These are phyloP conservation scores for Waltergamsia citrina DNA, from an alignment of 2,329 filamentous ascomycete species.

Conservation along the genomic window DNA sequence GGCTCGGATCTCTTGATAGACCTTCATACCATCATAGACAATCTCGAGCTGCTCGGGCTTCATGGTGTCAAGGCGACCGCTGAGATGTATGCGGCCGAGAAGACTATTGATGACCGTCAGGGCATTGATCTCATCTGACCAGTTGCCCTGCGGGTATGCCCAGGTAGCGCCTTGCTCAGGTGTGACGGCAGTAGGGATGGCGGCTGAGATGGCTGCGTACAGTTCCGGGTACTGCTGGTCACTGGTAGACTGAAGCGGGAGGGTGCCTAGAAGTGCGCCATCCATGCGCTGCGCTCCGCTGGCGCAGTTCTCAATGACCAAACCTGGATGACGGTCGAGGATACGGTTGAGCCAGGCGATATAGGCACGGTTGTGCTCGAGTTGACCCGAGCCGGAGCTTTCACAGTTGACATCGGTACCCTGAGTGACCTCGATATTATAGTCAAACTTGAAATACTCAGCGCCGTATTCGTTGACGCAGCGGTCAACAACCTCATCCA, in stretches of 20 bases:
- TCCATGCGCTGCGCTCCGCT: conserved; percentile 24
- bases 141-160: conserved; percentile 23
- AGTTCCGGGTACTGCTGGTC: conserved; percentile 21
- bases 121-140: conserved; percentile 21
- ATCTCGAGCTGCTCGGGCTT: conserved; percentile 12
- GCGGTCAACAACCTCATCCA: conserved; percentile 14
- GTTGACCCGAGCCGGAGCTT: conserved; percentile 13
- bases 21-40: conserved; percentile 17
- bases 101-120: conserved; percentile 22
- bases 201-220: conserved; percentile 20
- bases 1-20: conserved; percentile 15
- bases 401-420: conserved; percentile 16
- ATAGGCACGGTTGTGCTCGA: conserved; percentile 21
- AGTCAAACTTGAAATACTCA: conserved; percentile 25
- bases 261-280: conserved; percentile 20
- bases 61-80: conserved; percentile 17
- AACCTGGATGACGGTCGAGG: conserved; percentile 13
- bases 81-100: conserved; percentile 19
- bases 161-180: conserved; percentile 23
- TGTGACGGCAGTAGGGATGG: conserved; percentile 19
- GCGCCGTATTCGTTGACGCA: conserved; percentile 15
- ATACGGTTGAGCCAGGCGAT: conserved; percentile 17
- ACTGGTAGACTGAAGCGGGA: conserved; percentile 21
- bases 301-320: conserved; percentile 25
- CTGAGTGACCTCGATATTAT: conserved; percentile 23